Conservation (phyloP, 2,329 filamentous ascomycete genomes). For the Penicillium italicum region DNA sequence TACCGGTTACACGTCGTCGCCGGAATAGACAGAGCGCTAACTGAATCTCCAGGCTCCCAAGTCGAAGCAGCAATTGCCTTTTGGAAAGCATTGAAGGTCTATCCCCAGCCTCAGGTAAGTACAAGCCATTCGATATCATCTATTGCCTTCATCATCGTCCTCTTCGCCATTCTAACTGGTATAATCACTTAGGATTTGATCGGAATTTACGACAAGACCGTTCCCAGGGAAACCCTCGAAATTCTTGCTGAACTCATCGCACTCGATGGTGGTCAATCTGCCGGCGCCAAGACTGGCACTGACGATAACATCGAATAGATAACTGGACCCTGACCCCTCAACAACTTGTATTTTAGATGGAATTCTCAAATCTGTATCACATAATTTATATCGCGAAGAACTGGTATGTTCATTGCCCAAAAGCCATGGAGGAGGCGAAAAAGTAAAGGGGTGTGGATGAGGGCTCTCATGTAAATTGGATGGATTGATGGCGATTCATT, state of each 20-base stretch:
- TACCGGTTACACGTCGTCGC: neutral
- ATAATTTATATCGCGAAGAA: conserved; percentile 6
- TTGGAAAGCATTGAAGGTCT: conserved; percentile 98
- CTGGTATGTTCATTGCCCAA: neutral
- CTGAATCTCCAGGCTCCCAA: conserved; percentile 33
- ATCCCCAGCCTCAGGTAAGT: conserved; percentile 66
- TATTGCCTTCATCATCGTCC: neutral
- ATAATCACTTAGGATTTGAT: conserved; percentile 63
- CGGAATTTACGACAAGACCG: conserved; percentile 96
- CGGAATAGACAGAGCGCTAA: neutral
- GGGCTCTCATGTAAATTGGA: neutral
- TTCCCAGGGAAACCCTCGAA: conserved; percentile 94
- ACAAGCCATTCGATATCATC: neutral
- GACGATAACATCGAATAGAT: conserved; percentile 39
- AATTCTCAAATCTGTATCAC: conserved; percentile 10
- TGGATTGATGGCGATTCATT: neutral
- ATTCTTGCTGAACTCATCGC: conserved; percentile 98
- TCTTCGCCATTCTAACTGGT: neutral
- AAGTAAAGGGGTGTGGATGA: neutral
- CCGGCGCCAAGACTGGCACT: conserved; percentile 22
- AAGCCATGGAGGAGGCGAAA: neutral
- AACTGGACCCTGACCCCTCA: neutral
- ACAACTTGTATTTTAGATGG: conserved; percentile 13
- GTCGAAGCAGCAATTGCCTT: conserved; percentile 90
- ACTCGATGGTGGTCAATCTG: conserved; percentile 60